Evolutionary conservation across 2,329 filamentous ascomycete species (phyloP).

Genomic region (Neonectria punicea): DNA sequence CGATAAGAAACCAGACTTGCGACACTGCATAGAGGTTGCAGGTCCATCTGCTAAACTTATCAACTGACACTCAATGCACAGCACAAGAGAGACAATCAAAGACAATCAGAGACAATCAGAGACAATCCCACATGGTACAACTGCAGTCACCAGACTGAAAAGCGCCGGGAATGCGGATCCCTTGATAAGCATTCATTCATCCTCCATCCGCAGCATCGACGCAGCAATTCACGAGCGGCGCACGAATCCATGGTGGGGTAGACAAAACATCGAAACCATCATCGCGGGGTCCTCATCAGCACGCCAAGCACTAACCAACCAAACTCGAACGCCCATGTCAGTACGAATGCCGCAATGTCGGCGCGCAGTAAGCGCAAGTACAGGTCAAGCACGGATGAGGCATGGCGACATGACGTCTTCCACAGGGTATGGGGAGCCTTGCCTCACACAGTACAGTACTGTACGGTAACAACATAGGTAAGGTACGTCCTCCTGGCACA

Average conservation of each 20-base stretch:
- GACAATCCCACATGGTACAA: constrained; percentile 2
- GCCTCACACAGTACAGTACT: not conserved
- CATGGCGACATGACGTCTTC: constrained; percentile 17
- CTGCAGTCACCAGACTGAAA: constrained; percentile 1
- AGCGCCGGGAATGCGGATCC: not conserved
- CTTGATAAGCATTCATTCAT: not conserved
- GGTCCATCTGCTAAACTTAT: constrained; percentile 11
- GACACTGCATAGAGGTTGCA: not conserved
- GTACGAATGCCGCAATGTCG: constrained; percentile 1
- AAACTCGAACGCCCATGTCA: not conserved
- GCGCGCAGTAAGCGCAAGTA: not conserved
- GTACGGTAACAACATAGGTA: not conserved
- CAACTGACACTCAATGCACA: constrained; percentile 4
- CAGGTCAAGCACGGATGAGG: not conserved
- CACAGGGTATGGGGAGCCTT: not conserved
- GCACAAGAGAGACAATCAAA: not conserved
- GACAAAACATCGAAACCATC: not conserved
- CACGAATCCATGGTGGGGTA: not conserved
- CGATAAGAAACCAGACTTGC: constrained; percentile 22
- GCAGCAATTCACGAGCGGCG: not conserved
- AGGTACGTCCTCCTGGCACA: not conserved
- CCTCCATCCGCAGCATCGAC: not conserved
- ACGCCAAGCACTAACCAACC: not conserved
- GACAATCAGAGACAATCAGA: not conserved
- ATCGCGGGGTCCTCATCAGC: constrained; percentile 11